Evolutionary conservation across 495 filamentous ascomycete species (phyloP).

Genomic region (Penicillium malachiteum): DNA sequence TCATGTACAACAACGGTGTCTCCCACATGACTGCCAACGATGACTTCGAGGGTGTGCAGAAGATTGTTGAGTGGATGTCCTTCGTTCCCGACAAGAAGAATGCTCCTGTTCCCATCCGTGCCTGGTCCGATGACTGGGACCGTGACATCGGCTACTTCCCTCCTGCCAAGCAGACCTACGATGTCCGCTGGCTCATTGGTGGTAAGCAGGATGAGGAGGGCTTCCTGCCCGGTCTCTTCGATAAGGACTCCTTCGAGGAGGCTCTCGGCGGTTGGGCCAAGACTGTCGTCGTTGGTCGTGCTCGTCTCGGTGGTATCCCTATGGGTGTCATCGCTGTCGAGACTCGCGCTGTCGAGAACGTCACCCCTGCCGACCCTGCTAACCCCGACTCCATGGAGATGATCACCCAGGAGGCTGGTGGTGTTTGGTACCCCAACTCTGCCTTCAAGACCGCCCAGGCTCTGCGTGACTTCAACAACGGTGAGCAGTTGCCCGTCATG

Average conservation of each 20-base stretch:
- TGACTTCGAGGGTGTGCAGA: constrained; percentile 95
- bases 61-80: constrained; percentile 97
- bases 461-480: constrained; percentile 98
- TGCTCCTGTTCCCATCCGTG: constrained; percentile 81
- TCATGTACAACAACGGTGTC: constrained; percentile 99
- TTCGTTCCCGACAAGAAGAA: constrained; percentile 94
- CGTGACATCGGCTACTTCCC: constrained; percentile 85
- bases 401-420: constrained; percentile 88
- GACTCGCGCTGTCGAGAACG: constrained; percentile 91
- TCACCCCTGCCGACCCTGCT: constrained; percentile 96
- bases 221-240: constrained; percentile 90
- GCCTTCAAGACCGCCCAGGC: constrained; percentile 99
- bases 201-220: constrained; percentile 86
- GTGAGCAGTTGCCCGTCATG: constrained; percentile 97
- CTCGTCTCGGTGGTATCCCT: constrained; percentile 94
- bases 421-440: constrained; percentile 99
- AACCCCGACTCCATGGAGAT: constrained; percentile 98
- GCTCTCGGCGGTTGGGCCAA: constrained; percentile 94
- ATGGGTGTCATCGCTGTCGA: constrained; percentile 98
- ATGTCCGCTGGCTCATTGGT: constrained; percentile 87
- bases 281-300: constrained; percentile 95
- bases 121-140: constrained; percentile 87
- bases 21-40: constrained; percentile 98
- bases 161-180: constrained; percentile 84
- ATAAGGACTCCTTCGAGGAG: constrained; percentile 95